Percentiles rank a stretch among this genome's conserved stretches.
Conservation (phyloP, 805 yeast genomes). For the Kodamaea jinghongensis region DNA sequence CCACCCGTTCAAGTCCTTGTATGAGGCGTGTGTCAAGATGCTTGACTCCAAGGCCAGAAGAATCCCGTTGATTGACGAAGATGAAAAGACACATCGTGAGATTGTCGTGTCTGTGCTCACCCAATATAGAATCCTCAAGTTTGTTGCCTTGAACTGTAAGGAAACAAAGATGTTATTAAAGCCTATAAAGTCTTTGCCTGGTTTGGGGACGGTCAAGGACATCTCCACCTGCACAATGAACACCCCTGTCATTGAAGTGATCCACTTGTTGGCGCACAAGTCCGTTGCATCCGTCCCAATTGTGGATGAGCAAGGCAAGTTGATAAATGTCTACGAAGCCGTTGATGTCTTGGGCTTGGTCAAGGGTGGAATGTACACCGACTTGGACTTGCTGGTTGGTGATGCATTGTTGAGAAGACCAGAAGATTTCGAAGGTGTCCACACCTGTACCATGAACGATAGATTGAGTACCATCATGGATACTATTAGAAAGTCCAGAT, state of each 20-base stretch:
- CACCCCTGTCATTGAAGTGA: constrained; percentile 92
- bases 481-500: constrained; percentile 84
- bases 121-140: constrained; percentile 92
- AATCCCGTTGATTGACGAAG: constrained; percentile 91
- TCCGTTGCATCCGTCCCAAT: constrained; percentile 94
- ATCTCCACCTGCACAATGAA: constrained; percentile 82
- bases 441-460: constrained; percentile 88
- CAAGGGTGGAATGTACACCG: constrained; percentile 92
- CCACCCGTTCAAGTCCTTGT: constrained; percentile 85
- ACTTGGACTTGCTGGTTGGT: constrained; percentile 86
- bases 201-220: constrained; percentile 52
- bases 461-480: constrained; percentile 86
- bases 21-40: constrained; percentile 93
- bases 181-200: constrained; percentile 67
- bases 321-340: constrained; percentile 92
- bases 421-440: constrained; percentile 96
- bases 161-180: constrained; percentile 81
- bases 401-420: constrained; percentile 92
- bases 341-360: constrained; percentile 90
- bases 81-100: constrained; percentile 87
- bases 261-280: constrained; percentile 70
- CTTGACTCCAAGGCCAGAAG: constrained; percentile 84
- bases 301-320: constrained; percentile 64
- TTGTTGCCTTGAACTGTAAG: constrained; percentile 93
- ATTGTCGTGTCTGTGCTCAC: constrained; percentile 94